Percentiles rank a stretch among this genome's conserved stretches.
phyloP scores from a whole-genome alignment of 164 flowering plant genomes.

The Buxus sempervirens region DNA sequence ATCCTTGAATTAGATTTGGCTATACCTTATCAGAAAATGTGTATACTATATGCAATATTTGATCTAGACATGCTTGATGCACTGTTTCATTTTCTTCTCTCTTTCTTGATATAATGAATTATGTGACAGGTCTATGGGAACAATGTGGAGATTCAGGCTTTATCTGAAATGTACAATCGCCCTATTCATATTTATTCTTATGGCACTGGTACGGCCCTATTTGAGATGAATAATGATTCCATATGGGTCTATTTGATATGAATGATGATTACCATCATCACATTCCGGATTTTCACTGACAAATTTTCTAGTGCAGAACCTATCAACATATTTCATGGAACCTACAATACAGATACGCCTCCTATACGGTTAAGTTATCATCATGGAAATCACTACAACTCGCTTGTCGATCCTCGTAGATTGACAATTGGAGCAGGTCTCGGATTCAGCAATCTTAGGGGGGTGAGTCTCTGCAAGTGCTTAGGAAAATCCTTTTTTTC shows the following conservation, averaged over 20 bases:
- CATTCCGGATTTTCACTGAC: constrained; percentile 1
- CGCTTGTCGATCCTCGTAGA: constrained; percentile 96
- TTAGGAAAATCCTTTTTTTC: background rate
- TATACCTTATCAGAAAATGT: background rate
- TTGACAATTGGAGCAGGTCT: constrained; percentile 91
- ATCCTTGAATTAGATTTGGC: background rate
- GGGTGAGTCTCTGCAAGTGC: constrained; percentile 45
- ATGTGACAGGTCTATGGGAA: constrained; percentile 88
- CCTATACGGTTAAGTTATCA: constrained; percentile 91
- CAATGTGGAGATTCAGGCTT: constrained; percentile 93
- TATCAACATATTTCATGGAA: constrained; percentile 93
- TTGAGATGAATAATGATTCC: background rate
- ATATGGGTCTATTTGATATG: background rate
- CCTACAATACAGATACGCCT: constrained; percentile 79
- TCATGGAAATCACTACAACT: constrained; percentile 97
- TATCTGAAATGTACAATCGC: constrained; percentile 93
- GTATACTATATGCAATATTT: background rate
- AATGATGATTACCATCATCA: background rate
- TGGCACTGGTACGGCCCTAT: constrained; percentile 61
- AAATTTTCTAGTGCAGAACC: constrained; percentile 60
- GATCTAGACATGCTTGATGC: background rate
- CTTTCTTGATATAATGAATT: constrained; percentile 1
- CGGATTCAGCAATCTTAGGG: constrained; percentile 88
- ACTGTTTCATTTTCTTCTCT: background rate
- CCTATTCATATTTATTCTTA: constrained; percentile 96